A percentile compares a stretch with the other conserved stretches of the same genome.
Conservation (phyloP, 306 rosid genomes). For the Comarum palustre region DNA sequence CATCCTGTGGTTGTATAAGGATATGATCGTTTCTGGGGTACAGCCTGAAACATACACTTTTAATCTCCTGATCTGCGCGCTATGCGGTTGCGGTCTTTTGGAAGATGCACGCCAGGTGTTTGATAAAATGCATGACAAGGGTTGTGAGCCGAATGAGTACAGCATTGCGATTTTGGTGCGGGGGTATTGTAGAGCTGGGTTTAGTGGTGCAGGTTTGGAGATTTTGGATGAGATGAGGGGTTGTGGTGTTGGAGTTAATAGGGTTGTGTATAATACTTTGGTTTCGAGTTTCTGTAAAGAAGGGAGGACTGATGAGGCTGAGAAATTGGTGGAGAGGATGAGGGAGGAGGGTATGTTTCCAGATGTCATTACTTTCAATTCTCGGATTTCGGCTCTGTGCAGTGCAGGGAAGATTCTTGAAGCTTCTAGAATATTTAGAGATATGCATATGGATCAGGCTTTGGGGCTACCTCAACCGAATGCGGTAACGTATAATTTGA, state of each 20-base stretch:
- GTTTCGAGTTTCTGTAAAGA: slow-evolving; percentile 65
- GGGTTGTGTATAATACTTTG: slow-evolving; percentile 70
- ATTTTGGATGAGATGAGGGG: slow-evolving; percentile 40
- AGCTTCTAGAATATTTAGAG: slow-evolving; percentile 86
- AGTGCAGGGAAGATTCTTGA: slow-evolving; percentile 62
- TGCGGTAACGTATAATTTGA: slow-evolving; percentile 58
- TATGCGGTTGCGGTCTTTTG: slow-evolving; percentile 54
- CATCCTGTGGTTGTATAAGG: slow-evolving; percentile 62
- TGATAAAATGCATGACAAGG: slow-evolving; percentile 75
- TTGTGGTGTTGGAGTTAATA: slow-evolving; percentile 34
- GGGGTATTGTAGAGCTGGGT: slow-evolving; percentile 69
- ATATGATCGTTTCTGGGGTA: slow-evolving; percentile 62
- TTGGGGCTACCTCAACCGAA: slow-evolving; percentile 83
- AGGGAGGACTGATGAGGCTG: slow-evolving; percentile 66
- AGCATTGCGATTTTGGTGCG: slow-evolving; percentile 73
- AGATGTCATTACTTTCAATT: slow-evolving; percentile 77
- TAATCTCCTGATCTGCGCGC: slow-evolving; percentile 51
- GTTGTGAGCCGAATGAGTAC: slow-evolving; percentile 69
- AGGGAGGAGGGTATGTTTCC: slow-evolving; percentile 54
- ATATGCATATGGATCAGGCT: slow-evolving; percentile 72
- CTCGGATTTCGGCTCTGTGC: slow-evolving; percentile 88
- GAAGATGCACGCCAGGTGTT: slow-evolving; percentile 63
- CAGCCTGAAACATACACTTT: slow-evolving; percentile 72
- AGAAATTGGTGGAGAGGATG: slow-evolving; percentile 77
- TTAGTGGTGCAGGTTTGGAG: slow-evolving; percentile 38